Evolutionary conservation across 2,329 filamentous ascomycete species (phyloP).

Genomic region (Venturia carpophila): DNA sequence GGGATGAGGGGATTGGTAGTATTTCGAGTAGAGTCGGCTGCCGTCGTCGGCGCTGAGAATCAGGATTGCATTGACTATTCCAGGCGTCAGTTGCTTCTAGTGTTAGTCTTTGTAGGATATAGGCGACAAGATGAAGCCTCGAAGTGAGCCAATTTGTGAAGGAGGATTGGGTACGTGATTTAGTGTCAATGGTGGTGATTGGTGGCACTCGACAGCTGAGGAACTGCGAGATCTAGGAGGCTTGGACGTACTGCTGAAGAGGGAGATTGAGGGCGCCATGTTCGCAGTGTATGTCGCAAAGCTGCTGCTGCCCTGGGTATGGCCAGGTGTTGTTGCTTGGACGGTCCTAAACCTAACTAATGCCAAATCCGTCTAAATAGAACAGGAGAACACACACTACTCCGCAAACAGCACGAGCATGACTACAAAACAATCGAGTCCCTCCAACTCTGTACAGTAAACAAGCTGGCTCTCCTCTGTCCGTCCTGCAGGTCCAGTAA

Average conservation of each 20-base stretch:
- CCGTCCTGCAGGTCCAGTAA: not conserved
- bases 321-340: not conserved
- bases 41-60: conserved; percentile 65
- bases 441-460: conserved; percentile 13
- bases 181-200: no score
- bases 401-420: not conserved
- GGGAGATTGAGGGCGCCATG: conserved; percentile 6
- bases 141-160: no score
- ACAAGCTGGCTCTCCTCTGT: conserved; percentile 20
- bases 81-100: conserved; percentile 24
- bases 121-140: no score
- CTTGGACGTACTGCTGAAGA: conserved; percentile 1
- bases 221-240: not conserved
- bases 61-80: conserved; percentile 42
- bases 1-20: conserved; percentile 68
- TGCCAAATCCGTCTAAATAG: not conserved
- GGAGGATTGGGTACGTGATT: no score
- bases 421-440: conserved; percentile 21
- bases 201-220: not conserved
- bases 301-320: not conserved
- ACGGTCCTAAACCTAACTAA: not conserved
- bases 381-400: not conserved
- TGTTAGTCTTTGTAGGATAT: not conserved
- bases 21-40: conserved; percentile 41
- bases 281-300: not conserved